phyloP scores from a whole-genome alignment of 2,329 filamentous ascomycete genomes.

The Penicillium sp. region DNA sequence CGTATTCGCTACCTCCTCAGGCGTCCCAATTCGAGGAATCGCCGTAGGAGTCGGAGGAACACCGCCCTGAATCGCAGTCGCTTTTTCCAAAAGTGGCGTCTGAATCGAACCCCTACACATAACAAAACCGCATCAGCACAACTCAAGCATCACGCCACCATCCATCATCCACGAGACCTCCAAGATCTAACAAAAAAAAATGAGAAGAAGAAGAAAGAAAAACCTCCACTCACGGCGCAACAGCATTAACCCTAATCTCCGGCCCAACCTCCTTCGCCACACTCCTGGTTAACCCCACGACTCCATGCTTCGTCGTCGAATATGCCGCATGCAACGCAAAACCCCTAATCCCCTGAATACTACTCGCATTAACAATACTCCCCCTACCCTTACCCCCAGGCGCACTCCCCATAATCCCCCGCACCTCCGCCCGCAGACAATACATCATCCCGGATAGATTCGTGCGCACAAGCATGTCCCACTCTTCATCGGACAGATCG shows the following conservation, averaged over 20 bases:
- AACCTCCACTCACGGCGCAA: slow-evolving; percentile 43
- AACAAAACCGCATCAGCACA: background rate
- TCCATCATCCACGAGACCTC: too few species aligned
- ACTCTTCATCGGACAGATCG: slow-evolving; percentile 45
- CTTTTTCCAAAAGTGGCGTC: slow-evolving; percentile 36
- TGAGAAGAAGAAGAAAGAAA: background rate
- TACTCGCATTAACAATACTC: slow-evolving; percentile 60
- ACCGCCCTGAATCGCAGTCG: slow-evolving; percentile 27
- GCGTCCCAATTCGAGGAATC: slow-evolving; percentile 34
- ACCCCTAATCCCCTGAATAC: slow-evolving; percentile 45
- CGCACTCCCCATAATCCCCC: slow-evolving; percentile 36
- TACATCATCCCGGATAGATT: slow-evolving; percentile 55
- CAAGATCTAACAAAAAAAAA: background rate
- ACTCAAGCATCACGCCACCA: too few species aligned
- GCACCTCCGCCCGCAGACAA: slow-evolving; percentile 54
- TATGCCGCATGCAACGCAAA: slow-evolving; percentile 35
- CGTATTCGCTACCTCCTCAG: slow-evolving; percentile 46
- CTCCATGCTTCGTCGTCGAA: slow-evolving; percentile 38
- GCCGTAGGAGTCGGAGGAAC: slow-evolving; percentile 17
- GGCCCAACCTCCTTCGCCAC: slow-evolving; percentile 42
- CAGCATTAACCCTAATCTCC: slow-evolving; percentile 44
- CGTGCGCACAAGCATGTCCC: slow-evolving; percentile 47
- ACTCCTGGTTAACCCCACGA: slow-evolving; percentile 39
- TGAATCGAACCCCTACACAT: slow-evolving; percentile 31
- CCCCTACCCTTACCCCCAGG: slow-evolving; percentile 33